A percentile compares a stretch with the other conserved stretches of the same genome.
Evolutionary conservation across 352 stramenopile species (phyloP).

Genomic region (Plasmopara viticola): DNA sequence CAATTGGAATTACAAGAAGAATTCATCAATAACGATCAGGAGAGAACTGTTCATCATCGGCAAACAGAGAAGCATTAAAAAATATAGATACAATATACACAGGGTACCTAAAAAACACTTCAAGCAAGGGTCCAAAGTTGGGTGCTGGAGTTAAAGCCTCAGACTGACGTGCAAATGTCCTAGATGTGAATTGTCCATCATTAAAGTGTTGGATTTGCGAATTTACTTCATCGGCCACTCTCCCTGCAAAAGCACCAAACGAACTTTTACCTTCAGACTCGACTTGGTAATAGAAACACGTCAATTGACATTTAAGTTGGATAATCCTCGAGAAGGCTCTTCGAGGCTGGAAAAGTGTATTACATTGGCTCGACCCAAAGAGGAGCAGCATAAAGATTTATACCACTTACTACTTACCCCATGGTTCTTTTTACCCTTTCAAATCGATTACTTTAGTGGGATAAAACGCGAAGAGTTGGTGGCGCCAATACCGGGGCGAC

Average conservation of each 20-base stretch:
- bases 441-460: conserved; percentile 93
- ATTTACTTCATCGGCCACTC: conserved; percentile 45
- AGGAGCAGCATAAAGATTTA: conserved; percentile 18
- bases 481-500: conserved; percentile 97
- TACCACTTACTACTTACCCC: not conserved
- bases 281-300: too few relatives aligned
- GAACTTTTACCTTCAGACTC: too few relatives aligned
- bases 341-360: conserved; percentile 55
- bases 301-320: too few relatives aligned
- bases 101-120: too few relatives aligned
- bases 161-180: conserved; percentile 89
- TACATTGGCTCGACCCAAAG: conserved; percentile 72
- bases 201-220: conserved; percentile 49
- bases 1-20: conserved; percentile 71
- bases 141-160: conserved; percentile 29
- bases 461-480: conserved; percentile 98
- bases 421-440: conserved; percentile 8
- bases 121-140: conserved; percentile 12
- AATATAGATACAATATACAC: conserved; percentile 17
- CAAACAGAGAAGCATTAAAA: conserved; percentile 26
- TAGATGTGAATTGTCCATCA: conserved; percentile 51
- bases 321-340: conserved; percentile 12
- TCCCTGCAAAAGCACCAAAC: conserved; percentile 6
- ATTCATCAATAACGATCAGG: conserved; percentile 71
- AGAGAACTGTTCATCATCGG: conserved; percentile 71